Evolutionary conservation across 371 early-diverging fungal genomes (phyloP), one percentile per base, ranked within the genome.

Genomic region (Mucor velutinosus): DNA sequence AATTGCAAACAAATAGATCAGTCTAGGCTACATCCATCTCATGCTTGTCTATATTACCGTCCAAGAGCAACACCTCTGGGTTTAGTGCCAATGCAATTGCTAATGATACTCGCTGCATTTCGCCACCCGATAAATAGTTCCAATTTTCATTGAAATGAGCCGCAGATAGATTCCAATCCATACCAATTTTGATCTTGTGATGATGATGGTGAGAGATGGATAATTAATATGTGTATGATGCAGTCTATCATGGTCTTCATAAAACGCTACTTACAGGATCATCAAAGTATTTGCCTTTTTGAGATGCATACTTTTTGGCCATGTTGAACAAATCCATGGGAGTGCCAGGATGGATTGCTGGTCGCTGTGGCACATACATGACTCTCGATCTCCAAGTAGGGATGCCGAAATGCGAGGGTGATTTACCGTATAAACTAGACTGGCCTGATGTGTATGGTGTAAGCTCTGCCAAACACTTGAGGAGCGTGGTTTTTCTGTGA

Each of bases 341-440:
- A 8, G 93, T 88, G 0, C 93, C 92, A 4, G 88, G 82, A 70
- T 94, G 82, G 27, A 86, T 75, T 3, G 94, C 86, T 27, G 93
- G 89, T n/a, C 94, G 77, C 65, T 96, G 96, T 1, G 95, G 95
- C 11, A 96, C 92, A 75, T 96, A 96, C 87, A 92, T 90, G 60
- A 94, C 87, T 39, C 81, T 79, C 6, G 91, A 85, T 41, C 96
- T 80, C 94, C 94, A 95, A 10, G 67, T 64, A 5, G 93, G 91
- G 25, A 93, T 82, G 27, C 91, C 91, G 66, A 84, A 77, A 32
- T 89, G 83, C 25, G 77, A 70, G 2, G 92, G 86, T 6, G 83
- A 82, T 80, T 86, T 87, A 6, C 82, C 87, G n/a, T 84, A 62
- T 29, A 94, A 73, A 41, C 66, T 77, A 23, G 90, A 71, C 11